Base-by-base conservation (phyloP, 2,329 filamentous ascomycete genomes). In the Aspergillus puulaauensis region DNA sequence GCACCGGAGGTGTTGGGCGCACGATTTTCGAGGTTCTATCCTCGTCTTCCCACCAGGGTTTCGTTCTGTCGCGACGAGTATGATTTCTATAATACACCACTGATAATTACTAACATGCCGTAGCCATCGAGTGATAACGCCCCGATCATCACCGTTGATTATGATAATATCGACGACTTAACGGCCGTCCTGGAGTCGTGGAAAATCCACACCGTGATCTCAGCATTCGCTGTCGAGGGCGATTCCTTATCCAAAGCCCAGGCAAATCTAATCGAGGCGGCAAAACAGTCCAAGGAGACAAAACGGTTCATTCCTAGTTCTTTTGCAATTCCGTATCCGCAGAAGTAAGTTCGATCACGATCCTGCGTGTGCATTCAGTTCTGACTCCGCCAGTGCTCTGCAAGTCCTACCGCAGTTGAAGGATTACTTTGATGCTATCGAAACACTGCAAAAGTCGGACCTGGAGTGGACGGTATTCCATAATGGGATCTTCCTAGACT, bases 121-220 rank as follows among this genome's bases (percentile, higher is more conserved):
- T 9, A 43, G 35, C 45, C 24, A 19, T 9, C 21, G 17, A 37
- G 39, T 7, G 4, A 35, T 8, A 11, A 19, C 1, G 15, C 4
- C 5, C 24, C n/a, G 4, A 14, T 17, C 4, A 46, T 63, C 7
- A 27, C 31, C 9, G 57, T 69, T 12, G 69, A 74, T 50, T 75
- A 74, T 52, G 52, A 17, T 35, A 56, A 69, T 46, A 50, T 71
- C 23, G 59, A 70, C 1, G n/a, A 48, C 3, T 33, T 71, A 8
- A 46, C 55, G 14, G 46, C 61, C 21, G 45, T 58, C 3, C 63
- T 74, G 3, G 64, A 71, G 44, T 27, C 56, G 0, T 51, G 63
- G 24, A 57, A 62, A 7, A 61, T 69, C 33, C 51, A 67, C 45
- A 68, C 67, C 2, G 54, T 68, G 8, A 65, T 69, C 31, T 65